phyloP scores from a whole-genome alignment of 208 protist species.

The Leishmania tropica region DNA sequence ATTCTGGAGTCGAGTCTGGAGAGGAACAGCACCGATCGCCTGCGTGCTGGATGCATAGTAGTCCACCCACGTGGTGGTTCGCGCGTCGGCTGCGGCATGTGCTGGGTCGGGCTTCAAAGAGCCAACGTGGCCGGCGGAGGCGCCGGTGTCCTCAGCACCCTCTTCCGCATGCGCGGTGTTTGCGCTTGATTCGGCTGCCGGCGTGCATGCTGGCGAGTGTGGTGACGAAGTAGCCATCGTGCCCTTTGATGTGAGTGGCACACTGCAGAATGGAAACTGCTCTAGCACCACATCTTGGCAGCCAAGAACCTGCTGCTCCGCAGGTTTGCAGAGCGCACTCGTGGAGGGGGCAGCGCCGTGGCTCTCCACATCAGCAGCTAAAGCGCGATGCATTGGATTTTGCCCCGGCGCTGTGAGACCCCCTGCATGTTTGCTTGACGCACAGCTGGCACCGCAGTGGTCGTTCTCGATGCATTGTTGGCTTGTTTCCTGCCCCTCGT shows the following conservation, averaged over 20 bases:
- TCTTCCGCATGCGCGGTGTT: neutral
- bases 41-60: constrained; percentile 30
- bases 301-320: neutral
- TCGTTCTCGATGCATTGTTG: neutral
- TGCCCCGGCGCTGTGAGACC: neutral
- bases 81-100: neutral
- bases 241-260: neutral
- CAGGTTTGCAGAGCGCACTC: too few species aligned
- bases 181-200: neutral
- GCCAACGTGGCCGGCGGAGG: neutral
- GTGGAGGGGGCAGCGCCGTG: neutral
- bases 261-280: constrained; percentile 3
- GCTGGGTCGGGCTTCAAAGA: neutral
- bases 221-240: neutral
- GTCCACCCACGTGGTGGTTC: neutral
- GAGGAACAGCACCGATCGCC: constrained; percentile 9
- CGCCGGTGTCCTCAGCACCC: neutral
- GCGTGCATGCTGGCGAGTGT: neutral
- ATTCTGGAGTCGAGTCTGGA: constrained; percentile 14
- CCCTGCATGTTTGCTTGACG: neutral
- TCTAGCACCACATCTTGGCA: neutral
- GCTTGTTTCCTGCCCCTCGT: constrained; percentile 15
- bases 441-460: neutral
- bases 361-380: neutral
- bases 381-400: neutral